These are phyloP conservation scores for Naegleria gruberi DNA, from an alignment of 208 protist species.

Conservation along the genomic window DNA sequence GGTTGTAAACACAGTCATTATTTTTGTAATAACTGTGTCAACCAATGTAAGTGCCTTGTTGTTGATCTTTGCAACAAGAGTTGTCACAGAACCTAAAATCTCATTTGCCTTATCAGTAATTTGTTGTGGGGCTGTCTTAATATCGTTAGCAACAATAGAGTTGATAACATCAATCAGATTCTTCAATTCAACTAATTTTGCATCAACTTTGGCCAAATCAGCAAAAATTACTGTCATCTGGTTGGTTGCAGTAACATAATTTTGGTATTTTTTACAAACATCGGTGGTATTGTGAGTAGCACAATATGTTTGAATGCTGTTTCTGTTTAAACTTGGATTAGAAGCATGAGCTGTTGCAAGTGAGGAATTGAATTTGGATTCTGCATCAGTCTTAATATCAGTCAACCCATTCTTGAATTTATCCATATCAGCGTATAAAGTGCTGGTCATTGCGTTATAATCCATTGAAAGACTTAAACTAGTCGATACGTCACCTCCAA, in stretches of 20 bases:
- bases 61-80: not conserved
- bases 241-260: not conserved
- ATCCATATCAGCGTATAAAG: not conserved
- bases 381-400: not conserved
- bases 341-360: not conserved
- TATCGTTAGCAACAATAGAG: too few relatives aligned
- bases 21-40: not conserved
- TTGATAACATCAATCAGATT: too few relatives aligned
- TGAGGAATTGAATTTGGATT: too few relatives aligned
- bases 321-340: not conserved
- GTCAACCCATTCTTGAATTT: not conserved
- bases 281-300: not conserved
- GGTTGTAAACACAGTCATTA: not conserved
- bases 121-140: not conserved
- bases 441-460: not conserved
- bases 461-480: not conserved
- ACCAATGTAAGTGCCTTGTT: not conserved
- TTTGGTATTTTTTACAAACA: not conserved
- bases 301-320: not conserved
- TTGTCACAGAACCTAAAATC: not conserved
- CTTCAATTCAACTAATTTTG: too few relatives aligned
- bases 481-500: not conserved
- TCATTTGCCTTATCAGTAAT: not conserved
- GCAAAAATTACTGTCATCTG: not conserved
- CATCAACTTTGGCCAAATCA: not conserved